A percentile compares a stretch with the other conserved stretches of the same genome.
These are phyloP conservation scores for Blastobotrys raffinosifermentans DNA, from an alignment of 1,139 yeast genomes.

Conservation along the genomic window DNA sequence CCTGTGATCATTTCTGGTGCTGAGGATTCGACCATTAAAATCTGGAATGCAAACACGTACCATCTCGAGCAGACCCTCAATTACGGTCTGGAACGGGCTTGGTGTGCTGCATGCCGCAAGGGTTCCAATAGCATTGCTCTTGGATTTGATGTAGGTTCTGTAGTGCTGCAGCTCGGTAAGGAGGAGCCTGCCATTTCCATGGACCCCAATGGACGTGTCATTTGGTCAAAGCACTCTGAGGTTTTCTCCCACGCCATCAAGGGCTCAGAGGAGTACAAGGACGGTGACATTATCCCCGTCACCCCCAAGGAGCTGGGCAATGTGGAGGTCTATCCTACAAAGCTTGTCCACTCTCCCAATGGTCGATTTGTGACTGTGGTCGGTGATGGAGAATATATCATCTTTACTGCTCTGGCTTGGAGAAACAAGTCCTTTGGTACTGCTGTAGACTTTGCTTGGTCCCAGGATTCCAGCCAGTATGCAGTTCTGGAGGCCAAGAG, in stretches of 20 bases:
- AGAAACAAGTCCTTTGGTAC: constrained; percentile 90
- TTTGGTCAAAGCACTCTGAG: constrained; percentile 89
- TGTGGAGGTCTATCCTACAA: constrained; percentile 87
- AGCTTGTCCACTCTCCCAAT: constrained; percentile 86
- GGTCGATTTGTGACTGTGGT: constrained; percentile 96
- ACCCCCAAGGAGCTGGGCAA: constrained; percentile 86
- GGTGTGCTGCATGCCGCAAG: constrained; percentile 84
- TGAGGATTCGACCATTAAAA: constrained; percentile 82
- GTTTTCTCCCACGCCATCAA: constrained; percentile 79
- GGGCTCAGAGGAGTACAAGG: constrained; percentile 53
- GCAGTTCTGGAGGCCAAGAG: constrained; percentile 73
- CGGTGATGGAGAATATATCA: constrained; percentile 96
- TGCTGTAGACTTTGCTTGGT: constrained; percentile 92
- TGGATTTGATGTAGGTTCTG: constrained; percentile 93
- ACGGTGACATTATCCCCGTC: constrained; percentile 72
- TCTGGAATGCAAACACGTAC: constrained; percentile 89
- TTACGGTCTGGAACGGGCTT: constrained; percentile 89
- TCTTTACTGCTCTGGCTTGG: constrained; percentile 97
- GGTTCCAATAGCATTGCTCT: constrained; percentile 78
- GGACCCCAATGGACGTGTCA: constrained; percentile 87
- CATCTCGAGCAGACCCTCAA: constrained; percentile 85
- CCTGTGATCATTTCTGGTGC: constrained; percentile 87
- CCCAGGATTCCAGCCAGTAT: constrained; percentile 79
- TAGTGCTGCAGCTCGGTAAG: constrained; percentile 80
- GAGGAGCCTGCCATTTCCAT: constrained; percentile 92